Conservation (phyloP, 306 rosid genomes). For the Dryas alaskensis region DNA sequence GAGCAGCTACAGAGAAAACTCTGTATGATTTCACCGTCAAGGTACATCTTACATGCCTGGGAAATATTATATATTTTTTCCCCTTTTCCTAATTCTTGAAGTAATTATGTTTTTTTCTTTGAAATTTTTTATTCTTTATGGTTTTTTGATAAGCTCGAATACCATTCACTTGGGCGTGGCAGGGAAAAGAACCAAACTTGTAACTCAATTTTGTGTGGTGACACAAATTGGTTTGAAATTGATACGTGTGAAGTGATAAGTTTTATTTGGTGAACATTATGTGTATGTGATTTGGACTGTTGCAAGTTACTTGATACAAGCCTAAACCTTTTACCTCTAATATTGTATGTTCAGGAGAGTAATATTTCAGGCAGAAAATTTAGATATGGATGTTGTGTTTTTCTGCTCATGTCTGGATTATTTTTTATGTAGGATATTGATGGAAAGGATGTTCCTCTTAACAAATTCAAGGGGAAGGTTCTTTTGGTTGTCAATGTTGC, state of each 20-base stretch:
- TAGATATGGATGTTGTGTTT: not conserved
- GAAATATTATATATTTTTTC: not conserved
- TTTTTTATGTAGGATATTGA: conserved; percentile 72
- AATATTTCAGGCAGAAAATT: not conserved
- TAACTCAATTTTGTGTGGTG: not conserved
- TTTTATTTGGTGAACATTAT: too few species aligned
- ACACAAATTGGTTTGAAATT: not conserved
- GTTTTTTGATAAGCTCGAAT: not conserved
- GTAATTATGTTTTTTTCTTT: too few species aligned
- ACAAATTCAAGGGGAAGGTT: conserved; percentile 89
- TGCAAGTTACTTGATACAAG: not conserved
- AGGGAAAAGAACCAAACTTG: not conserved
- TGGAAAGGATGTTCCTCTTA: conserved; percentile 68
- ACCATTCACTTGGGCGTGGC: too few species aligned
- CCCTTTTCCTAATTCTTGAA: not conserved
- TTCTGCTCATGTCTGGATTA: not conserved
- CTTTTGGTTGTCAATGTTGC: conserved; percentile 95
- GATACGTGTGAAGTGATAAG: not conserved
- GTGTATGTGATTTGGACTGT: too few species aligned
- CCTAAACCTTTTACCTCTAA: not conserved
- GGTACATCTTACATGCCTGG: conserved; percentile 32
- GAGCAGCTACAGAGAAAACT: conserved; percentile 74
- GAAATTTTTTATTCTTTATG: too few species aligned
- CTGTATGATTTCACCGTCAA: conserved; percentile 81
- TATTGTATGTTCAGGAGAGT: not conserved